phyloP scores from a whole-genome alignment of 768 basidiomycete genomes.

The Pleurotus pulmonarius region DNA sequence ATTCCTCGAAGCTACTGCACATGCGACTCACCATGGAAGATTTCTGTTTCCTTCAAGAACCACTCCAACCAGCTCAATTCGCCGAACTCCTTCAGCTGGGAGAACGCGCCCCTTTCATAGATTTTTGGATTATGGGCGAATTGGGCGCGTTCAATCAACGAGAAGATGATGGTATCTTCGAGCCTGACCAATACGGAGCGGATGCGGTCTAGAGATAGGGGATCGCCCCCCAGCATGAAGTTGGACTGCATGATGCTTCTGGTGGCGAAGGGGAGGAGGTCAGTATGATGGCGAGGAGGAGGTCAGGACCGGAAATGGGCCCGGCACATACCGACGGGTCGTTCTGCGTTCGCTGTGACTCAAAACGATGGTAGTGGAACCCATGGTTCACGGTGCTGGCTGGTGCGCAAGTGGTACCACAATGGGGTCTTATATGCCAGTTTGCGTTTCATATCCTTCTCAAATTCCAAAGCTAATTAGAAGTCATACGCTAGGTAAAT shows the following conservation, averaged over 20 bases:
- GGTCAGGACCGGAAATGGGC: no score
- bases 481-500: no score
- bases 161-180: conserved; percentile 99
- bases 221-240: conserved; percentile 72
- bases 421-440: no score
- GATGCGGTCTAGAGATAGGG: conserved; percentile 86
- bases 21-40: conserved; percentile 77
- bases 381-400: no score
- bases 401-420: no score
- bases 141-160: conserved; percentile 94
- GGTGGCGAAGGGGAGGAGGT: not conserved
- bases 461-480: no score
- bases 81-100: conserved; percentile 67
- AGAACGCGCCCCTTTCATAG: conserved; percentile 76
- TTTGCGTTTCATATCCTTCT: no score
- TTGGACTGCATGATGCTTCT: conserved; percentile 52
- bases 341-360: no score
- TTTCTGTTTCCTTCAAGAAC: conserved; percentile 94
- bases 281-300: not conserved
- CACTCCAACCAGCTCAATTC: conserved; percentile 93
- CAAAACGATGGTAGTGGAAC: no score
- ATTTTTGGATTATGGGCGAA: conserved; percentile 92
- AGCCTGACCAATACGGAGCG: conserved; percentile 82
- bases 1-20: not conserved
- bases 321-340: no score